Evolutionary conservation across 2,329 filamentous ascomycete species (phyloP).

Genomic region (Trichoderma citrinoviride): DNA sequence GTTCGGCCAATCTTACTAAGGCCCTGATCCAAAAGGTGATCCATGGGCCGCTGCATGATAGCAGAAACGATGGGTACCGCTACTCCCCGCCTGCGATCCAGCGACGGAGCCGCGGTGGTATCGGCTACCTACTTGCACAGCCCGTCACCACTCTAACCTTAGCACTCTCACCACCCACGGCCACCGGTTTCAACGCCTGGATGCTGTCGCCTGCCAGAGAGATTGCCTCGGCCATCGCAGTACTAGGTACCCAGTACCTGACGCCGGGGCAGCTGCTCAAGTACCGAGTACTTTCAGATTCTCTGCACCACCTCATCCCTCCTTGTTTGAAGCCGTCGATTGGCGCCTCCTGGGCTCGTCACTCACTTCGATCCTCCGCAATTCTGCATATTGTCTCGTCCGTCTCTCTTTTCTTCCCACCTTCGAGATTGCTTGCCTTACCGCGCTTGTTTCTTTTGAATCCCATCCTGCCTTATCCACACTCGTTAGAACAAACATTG

Average conservation of each 20-base stretch:
- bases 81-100: neutral
- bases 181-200: neutral
- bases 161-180: neutral
- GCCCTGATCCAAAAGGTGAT: too few relatives aligned
- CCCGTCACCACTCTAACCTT: neutral
- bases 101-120: neutral
- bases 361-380: slow-evolving; percentile 11
- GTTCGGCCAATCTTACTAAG: neutral
- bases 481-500: slow-evolving; percentile 9
- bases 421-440: neutral
- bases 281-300: neutral
- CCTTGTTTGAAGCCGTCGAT: slow-evolving; percentile 17
- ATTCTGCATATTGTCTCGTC: slow-evolving; percentile 12
- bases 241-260: slow-evolving; percentile 13
- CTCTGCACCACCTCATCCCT: neutral
- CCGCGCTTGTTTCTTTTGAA: slow-evolving; percentile 3
- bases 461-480: neutral
- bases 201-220: neutral
- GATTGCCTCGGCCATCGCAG: neutral
- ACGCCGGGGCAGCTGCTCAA: neutral
- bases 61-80: neutral
- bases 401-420: neutral
- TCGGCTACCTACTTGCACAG: neutral
- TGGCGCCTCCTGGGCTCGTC: slow-evolving; percentile 16
- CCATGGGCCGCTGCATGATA: neutral